Evolutionary conservation across 208 protist genomes (phyloP), one percentile per base, ranked within the genome.

Genomic region (Angomonas deanei): DNA sequence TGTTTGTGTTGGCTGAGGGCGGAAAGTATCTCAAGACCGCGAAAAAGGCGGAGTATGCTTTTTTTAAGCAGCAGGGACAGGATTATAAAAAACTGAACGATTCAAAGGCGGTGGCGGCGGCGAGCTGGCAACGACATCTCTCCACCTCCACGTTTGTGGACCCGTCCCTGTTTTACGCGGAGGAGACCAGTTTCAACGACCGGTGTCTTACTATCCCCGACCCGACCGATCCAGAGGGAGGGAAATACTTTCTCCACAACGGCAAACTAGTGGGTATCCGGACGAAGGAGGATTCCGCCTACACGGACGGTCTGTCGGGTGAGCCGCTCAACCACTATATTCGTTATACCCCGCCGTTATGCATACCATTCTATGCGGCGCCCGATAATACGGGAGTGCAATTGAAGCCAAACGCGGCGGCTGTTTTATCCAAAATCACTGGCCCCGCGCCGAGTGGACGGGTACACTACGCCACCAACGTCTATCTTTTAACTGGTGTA

Each of bases 401-500:
- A 36, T 57, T 84, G 47, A 64, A 59, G 11, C 48, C 59, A 11
- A 83, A 84, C 52, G 85, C 79, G n/a, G 36, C 48, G 28, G 42
- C 64, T 17, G 54, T 88, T 24, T 47, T 88, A n/a, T 59, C 50
- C 15, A 80, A 82, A 26, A 66, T 92, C 15, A 61, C 72, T 32
- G 77, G 77, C 11, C 66, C 57, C 31, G 50, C 23, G 8, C 13
- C 68, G 17, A 36, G 27, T 23, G 55, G 33, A 8, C 28, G 49
- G 3, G 34, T 85, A 13, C 42, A 69, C 21, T 92, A 72, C 53
- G 64, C 74, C 13, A 76, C 79, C 47, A 92, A 92, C 50, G 77
- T 82, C 17, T 92, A 92, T 52, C 61, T 79, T 21, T 53, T 92
- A 11, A 53, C 74, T 2, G 85, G 82, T 4, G 72, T 65, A 30